Evolutionary conservation across 352 stramenopile species (phyloP).

Genomic region (Ophiocytium majus): DNA sequence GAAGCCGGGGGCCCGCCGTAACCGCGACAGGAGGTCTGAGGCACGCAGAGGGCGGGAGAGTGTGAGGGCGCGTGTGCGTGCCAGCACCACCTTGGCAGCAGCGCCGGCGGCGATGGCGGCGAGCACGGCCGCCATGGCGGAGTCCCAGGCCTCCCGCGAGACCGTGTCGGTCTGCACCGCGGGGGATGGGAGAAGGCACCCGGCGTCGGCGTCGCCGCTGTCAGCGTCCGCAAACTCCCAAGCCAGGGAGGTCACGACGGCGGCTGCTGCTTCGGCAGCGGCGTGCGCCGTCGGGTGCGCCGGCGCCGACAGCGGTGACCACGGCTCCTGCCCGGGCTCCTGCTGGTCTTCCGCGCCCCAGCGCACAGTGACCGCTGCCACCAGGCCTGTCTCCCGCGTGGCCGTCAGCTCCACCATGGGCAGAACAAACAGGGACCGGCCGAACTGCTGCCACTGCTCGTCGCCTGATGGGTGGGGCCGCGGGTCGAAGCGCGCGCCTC

Average conservation of each 20-base stretch:
- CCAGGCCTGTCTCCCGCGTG: neutral
- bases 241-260: neutral
- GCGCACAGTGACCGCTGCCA: neutral
- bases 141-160: neutral
- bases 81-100: conserved; percentile 43
- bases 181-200: too few species aligned
- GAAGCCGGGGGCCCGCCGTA: conserved; percentile 40
- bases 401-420: conserved; percentile 41
- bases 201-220: neutral
- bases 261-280: neutral
- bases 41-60: conserved; percentile 29
- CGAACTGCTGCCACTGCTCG: conserved; percentile 41
- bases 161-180: neutral
- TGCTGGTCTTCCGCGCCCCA: conserved; percentile 10
- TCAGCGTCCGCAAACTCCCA: neutral
- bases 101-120: neutral
- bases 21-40: conserved; percentile 34
- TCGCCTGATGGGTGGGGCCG: conserved; percentile 13
- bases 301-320: neutral
- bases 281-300: neutral
- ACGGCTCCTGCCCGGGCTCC: neutral
- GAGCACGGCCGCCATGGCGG: neutral
- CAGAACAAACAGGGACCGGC: conserved; percentile 38
- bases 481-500: conserved; percentile 35
- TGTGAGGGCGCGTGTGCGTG: conserved; percentile 25